Evolutionary conservation across 805 yeast genomes (phyloP).

Genomic region (Candida odintsovae): DNA sequence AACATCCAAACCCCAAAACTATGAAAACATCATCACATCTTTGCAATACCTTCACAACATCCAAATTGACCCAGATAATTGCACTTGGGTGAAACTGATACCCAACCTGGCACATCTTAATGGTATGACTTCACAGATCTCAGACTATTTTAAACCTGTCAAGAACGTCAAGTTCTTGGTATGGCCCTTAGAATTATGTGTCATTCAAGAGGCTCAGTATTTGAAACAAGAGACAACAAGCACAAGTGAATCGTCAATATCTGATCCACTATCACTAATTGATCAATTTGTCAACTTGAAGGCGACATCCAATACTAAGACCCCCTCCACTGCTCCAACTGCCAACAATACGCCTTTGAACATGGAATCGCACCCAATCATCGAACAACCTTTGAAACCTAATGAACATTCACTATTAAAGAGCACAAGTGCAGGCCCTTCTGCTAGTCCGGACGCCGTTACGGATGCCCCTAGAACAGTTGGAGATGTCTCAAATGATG

Average conservation of each 20-base stretch:
- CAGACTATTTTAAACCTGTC: constrained; percentile 48
- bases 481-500: constrained; percentile 6
- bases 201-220: constrained; percentile 42
- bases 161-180: constrained; percentile 49
- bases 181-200: constrained; percentile 71
- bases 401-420: not conserved
- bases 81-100: constrained; percentile 58
- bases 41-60: constrained; percentile 31
- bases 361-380: not conserved
- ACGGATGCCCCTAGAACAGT: not conserved
- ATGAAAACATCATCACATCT: constrained; percentile 30
- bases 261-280: constrained; percentile 31
- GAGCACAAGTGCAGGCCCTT: not conserved
- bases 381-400: constrained; percentile 3
- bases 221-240: not conserved
- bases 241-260: constrained; percentile 5
- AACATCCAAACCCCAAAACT: constrained; percentile 37
- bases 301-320: constrained; percentile 32
- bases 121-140: constrained; percentile 58
- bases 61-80: constrained; percentile 10
- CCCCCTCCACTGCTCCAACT: constrained; percentile 26
- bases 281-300: constrained; percentile 34
- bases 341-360: constrained; percentile 22
- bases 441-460: not conserved
- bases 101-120: constrained; percentile 67